Conservation (phyloP, 257 asterid species). For the Craterostigma plantagineum region DNA sequence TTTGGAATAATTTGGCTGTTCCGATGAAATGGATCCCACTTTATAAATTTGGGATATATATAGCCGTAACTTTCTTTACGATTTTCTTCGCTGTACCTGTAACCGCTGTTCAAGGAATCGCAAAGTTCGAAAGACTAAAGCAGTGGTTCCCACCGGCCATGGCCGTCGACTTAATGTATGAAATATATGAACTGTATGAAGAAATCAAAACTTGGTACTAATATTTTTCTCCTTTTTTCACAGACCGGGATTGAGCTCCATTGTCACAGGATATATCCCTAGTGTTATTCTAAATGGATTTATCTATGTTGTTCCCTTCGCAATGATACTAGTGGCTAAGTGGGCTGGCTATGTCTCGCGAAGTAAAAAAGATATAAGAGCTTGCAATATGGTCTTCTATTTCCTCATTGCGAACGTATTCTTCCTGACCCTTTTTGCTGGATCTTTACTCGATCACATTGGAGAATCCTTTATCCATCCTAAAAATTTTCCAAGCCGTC, state of each 20-base stretch:
- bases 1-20: constrained; percentile 61
- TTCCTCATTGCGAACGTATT: constrained; percentile 83
- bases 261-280: constrained; percentile 84
- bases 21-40: constrained; percentile 42
- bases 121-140: constrained; percentile 49
- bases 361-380: constrained; percentile 70
- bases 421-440: constrained; percentile 74
- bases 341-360: constrained; percentile 60
- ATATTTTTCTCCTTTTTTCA: constrained; percentile 6
- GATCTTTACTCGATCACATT: constrained; percentile 84
- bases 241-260: constrained; percentile 78
- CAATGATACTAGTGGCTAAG: constrained; percentile 51
- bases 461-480: constrained; percentile 73
- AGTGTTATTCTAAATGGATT: constrained; percentile 70
- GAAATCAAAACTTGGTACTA: neutral
- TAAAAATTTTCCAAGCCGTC: constrained; percentile 63
- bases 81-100: constrained; percentile 89
- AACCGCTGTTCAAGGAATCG: constrained; percentile 85
- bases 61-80: constrained; percentile 51
- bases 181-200: neutral
- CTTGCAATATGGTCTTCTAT: constrained; percentile 86
- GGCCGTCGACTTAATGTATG: constrained; percentile 80
- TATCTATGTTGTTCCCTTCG: constrained; percentile 59
- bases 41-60: constrained; percentile 34
- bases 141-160: constrained; percentile 96